These are phyloP conservation scores for Pichia gijzeniarum DNA, from an alignment of 805 yeast genomes.

Conservation along the genomic window DNA sequence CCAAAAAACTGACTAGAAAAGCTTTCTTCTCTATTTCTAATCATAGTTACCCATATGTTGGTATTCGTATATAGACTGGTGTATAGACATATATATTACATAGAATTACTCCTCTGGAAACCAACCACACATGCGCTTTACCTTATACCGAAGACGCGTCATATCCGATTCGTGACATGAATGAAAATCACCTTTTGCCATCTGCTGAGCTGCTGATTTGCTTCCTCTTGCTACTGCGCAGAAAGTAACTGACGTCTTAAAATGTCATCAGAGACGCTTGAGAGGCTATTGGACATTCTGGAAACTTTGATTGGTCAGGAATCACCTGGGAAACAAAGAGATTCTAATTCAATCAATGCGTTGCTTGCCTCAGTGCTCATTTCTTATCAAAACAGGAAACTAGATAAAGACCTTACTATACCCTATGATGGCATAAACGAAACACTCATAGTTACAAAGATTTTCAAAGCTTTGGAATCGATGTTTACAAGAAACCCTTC, in stretches of 20 bases:
- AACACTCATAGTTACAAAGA: constrained; percentile 15
- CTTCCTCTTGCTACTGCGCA: too few species aligned
- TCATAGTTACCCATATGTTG: too few species aligned
- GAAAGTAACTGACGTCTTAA: too few species aligned
- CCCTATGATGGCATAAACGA: background rate
- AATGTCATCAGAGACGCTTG: constrained; percentile 17
- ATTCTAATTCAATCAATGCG: constrained; percentile 27
- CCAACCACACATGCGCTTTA: too few species aligned
- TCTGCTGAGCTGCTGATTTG: too few species aligned
- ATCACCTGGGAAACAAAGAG: constrained; percentile 22
- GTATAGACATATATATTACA: too few species aligned
- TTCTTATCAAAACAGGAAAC: constrained; percentile 17
- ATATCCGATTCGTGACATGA: too few species aligned
- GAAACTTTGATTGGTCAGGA: constrained; percentile 25
- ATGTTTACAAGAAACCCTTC: constrained; percentile 22
- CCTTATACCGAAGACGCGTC: too few species aligned
- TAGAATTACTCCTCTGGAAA: too few species aligned
- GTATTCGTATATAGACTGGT: too few species aligned
- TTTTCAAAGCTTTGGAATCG: constrained; percentile 24
- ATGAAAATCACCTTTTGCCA: background rate
- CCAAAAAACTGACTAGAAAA: constrained; percentile 28
- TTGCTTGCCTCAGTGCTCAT: constrained; percentile 26
- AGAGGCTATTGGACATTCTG: constrained; percentile 23
- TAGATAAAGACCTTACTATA: constrained; percentile 15
- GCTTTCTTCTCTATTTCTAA: too few species aligned